Percentiles rank a stretch among this genome's conserved stretches.
Evolutionary conservation across 495 filamentous ascomycete species (phyloP).

Genomic region (Aspergillus conjunctus): DNA sequence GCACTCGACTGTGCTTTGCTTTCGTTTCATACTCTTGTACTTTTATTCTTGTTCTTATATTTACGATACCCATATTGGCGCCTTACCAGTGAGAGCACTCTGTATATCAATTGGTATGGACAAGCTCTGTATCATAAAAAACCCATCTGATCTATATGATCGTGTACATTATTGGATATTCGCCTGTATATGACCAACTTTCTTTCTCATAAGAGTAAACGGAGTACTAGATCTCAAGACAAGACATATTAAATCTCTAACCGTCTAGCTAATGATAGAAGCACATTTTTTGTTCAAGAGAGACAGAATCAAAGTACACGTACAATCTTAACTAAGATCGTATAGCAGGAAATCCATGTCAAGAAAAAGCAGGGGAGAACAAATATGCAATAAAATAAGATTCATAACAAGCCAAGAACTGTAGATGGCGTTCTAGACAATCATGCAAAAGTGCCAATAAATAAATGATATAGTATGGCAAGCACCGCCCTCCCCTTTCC

Average conservation of each 20-base stretch:
- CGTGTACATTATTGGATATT: neutral
- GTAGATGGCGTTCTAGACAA: conserved; percentile 8
- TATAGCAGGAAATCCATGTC: neutral
- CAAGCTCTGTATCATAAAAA: neutral
- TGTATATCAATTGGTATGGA: neutral
- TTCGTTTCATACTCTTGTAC: neutral
- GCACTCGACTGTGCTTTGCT: neutral
- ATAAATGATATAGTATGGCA: neutral
- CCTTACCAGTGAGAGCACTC: neutral
- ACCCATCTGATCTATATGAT: neutral
- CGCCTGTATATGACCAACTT: neutral
- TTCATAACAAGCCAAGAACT: conserved; percentile 8
- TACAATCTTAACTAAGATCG: neutral
- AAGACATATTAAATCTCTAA: neutral
- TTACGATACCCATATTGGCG: conserved; percentile 12
- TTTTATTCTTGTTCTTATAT: neutral
- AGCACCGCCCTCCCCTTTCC: conserved; percentile 21
- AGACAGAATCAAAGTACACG: conserved; percentile 2
- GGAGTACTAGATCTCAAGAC: no score
- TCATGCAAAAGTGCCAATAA: conserved; percentile 1
- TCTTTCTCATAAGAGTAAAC: no score
- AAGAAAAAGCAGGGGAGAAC: neutral
- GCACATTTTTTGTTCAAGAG: no score
- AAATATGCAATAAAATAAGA: neutral
- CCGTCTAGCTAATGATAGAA: neutral